Evolutionary conservation across 352 stramenopile genomes (phyloP).

Genomic region (Globisporangium cystogenes): DNA sequence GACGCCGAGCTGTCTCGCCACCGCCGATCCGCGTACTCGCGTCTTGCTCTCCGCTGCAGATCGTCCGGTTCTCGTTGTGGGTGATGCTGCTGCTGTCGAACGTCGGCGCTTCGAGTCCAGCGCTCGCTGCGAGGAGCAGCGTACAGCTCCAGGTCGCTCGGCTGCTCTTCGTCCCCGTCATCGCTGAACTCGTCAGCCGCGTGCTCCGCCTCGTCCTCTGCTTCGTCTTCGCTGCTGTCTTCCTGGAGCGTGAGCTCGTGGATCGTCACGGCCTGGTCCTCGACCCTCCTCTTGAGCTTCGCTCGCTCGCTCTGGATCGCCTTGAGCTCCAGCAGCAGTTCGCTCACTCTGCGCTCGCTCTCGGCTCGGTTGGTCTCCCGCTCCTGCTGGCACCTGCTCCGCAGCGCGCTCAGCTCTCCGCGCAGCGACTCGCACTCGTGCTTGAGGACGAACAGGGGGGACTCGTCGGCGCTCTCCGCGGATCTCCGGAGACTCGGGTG

Average conservation of each 20-base stretch:
- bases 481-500: background rate
- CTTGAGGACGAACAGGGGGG: slow-evolving; percentile 15
- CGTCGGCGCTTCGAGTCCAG: background rate
- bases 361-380: slow-evolving; percentile 22
- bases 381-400: slow-evolving; percentile 18
- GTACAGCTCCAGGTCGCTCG: slow-evolving; percentile 2
- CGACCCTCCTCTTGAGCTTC: slow-evolving; percentile 35
- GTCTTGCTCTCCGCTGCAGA: background rate
- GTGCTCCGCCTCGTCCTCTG: slow-evolving; percentile 16
- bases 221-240: slow-evolving; percentile 16
- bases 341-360: slow-evolving; percentile 23
- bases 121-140: background rate
- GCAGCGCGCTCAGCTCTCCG: slow-evolving; percentile 18
- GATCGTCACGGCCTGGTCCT: slow-evolving; percentile 68
- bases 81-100: background rate
- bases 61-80: background rate
- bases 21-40: too few species aligned
- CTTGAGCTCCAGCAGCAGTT: slow-evolving; percentile 39
- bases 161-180: background rate
- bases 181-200: slow-evolving; percentile 8
- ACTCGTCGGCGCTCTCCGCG: slow-evolving; percentile 2
- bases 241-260: slow-evolving; percentile 77
- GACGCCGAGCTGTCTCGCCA: too few species aligned
- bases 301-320: slow-evolving; percentile 31
- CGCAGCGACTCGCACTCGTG: slow-evolving; percentile 25